Conservation (phyloP, 805 yeast species). For the Groenewaldozyma salmanticensis region DNA sequence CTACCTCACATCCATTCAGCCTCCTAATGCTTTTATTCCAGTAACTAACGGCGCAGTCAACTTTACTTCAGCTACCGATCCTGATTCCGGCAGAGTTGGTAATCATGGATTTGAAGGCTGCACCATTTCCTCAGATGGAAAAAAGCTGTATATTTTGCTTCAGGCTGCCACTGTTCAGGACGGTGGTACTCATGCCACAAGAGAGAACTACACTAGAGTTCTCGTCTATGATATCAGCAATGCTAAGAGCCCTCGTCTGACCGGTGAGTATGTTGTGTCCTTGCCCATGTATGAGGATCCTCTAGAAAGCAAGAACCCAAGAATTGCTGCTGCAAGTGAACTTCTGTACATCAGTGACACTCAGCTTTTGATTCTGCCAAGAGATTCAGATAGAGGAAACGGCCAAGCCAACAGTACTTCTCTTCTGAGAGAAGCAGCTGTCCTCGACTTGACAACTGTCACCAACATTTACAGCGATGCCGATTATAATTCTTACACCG, state of each 20-base stretch:
- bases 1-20: constrained; percentile 8
- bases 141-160: constrained; percentile 7
- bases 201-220: constrained; percentile 13
- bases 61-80: constrained; percentile 11
- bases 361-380: constrained; percentile 11
- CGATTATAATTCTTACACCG: constrained; percentile 5
- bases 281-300: constrained; percentile 13
- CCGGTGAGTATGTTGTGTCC: constrained; percentile 11
- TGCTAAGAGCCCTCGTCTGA: constrained; percentile 4
- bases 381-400: constrained; percentile 10
- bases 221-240: constrained; percentile 8
- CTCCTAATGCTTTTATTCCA: constrained; percentile 14
- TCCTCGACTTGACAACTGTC: constrained; percentile 9
- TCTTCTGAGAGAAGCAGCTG: constrained; percentile 8
- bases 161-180: constrained; percentile 14
- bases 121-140: constrained; percentile 11
- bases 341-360: constrained; percentile 10
- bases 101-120: constrained; percentile 15
- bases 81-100: constrained; percentile 13
- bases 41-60: constrained; percentile 8
- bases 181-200: constrained; percentile 14
- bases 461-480: constrained; percentile 10
- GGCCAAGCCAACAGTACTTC: constrained; percentile 9
- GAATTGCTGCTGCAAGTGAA: constrained; percentile 12
- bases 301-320: constrained; percentile 12